These are phyloP conservation scores for Suillus cothurnatus DNA, from an alignment of 768 basidiomycete genomes.

Conservation along the genomic window DNA sequence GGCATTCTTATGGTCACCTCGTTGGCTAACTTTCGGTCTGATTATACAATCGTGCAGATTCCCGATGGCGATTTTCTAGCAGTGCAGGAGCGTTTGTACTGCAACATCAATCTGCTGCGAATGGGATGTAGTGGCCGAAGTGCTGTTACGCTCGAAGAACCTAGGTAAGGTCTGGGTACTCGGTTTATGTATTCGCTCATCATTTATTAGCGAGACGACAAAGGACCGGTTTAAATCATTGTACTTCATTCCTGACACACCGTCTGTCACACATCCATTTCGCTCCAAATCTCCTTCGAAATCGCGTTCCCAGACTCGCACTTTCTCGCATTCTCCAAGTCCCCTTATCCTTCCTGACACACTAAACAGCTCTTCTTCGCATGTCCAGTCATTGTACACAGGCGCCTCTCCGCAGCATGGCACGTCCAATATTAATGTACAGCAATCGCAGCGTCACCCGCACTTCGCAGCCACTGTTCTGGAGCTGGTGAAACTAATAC, in stretches of 20 bases:
- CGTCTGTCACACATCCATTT: slow-evolving; percentile 23
- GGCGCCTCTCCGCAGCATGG: slow-evolving; percentile 22
- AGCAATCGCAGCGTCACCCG: slow-evolving; percentile 28
- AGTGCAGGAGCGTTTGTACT: slow-evolving; percentile 67
- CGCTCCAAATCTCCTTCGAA: slow-evolving; percentile 28
- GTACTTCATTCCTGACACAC: slow-evolving; percentile 58
- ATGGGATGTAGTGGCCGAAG: slow-evolving; percentile 82
- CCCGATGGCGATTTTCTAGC: slow-evolving; percentile 66
- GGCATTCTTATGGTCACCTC: slow-evolving; percentile 82
- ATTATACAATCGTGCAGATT: slow-evolving; percentile 82
- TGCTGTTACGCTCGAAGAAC: slow-evolving; percentile 77
- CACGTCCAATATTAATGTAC: slow-evolving; percentile 19
- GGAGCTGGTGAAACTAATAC: slow-evolving; percentile 75
- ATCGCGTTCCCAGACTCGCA: slow-evolving; percentile 30
- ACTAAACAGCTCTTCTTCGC: slow-evolving; percentile 26
- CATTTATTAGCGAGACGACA: slow-evolving; percentile 61
- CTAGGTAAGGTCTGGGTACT: slow-evolving; percentile 47
- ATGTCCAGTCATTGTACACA: slow-evolving; percentile 13
- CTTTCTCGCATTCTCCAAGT: slow-evolving; percentile 31
- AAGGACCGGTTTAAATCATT: slow-evolving; percentile 78
- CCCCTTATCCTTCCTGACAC: slow-evolving; percentile 27
- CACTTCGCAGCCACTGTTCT: slow-evolving; percentile 69
- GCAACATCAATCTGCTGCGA: slow-evolving; percentile 82
- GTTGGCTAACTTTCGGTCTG: slow-evolving; percentile 84
- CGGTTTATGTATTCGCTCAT: slow-evolving; percentile 14